Percentiles rank a stretch among this genome's conserved stretches.
phyloP scores from a whole-genome alignment of 2,329 filamentous ascomycete species.

The Aquanectria penicillioides region DNA sequence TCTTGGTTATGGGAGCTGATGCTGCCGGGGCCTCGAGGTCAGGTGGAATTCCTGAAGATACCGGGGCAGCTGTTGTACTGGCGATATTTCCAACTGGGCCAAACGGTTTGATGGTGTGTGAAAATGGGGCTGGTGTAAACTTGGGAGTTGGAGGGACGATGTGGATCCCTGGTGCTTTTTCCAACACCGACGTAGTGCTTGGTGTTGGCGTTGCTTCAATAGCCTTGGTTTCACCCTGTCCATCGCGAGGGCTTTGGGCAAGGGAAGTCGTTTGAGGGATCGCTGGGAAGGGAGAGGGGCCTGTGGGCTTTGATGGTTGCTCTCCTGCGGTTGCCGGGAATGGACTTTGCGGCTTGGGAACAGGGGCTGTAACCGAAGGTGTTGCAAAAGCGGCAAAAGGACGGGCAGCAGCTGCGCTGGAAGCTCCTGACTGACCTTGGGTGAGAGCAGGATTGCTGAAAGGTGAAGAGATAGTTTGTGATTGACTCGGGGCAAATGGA shows the following conservation, averaged over 20 bases:
- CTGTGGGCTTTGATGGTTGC: background rate
- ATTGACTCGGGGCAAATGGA: constrained; percentile 31
- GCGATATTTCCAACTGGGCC: background rate
- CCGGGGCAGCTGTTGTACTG: too few species aligned
- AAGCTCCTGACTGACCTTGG: constrained; percentile 6
- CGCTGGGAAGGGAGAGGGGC: constrained; percentile 20
- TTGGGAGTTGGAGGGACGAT: constrained; percentile 29
- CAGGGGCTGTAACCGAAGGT: constrained; percentile 1
- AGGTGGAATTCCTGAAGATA: too few species aligned
- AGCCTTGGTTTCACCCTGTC: constrained; percentile 5
- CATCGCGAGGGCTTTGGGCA: constrained; percentile 1
- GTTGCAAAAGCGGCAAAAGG: constrained; percentile 29
- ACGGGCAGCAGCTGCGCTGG: constrained; percentile 14
- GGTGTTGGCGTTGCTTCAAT: background rate
- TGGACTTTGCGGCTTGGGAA: constrained; percentile 17
- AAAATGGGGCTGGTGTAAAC: constrained; percentile 21
- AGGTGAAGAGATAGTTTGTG: constrained; percentile 13
- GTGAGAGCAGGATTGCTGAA: constrained; percentile 12
- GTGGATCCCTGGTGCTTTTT: constrained; percentile 26
- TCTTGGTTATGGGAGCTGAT: too few species aligned
- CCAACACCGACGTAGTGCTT: background rate
- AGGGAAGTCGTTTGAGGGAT: constrained; percentile 5
- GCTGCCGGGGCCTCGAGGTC: too few species aligned
- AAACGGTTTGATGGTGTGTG: constrained; percentile 18
- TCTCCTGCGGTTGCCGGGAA: constrained; percentile 19